These are phyloP conservation scores for Psilocybe mexicana DNA, from an alignment of 1,284 basidiomycete species.

Conservation along the genomic window DNA sequence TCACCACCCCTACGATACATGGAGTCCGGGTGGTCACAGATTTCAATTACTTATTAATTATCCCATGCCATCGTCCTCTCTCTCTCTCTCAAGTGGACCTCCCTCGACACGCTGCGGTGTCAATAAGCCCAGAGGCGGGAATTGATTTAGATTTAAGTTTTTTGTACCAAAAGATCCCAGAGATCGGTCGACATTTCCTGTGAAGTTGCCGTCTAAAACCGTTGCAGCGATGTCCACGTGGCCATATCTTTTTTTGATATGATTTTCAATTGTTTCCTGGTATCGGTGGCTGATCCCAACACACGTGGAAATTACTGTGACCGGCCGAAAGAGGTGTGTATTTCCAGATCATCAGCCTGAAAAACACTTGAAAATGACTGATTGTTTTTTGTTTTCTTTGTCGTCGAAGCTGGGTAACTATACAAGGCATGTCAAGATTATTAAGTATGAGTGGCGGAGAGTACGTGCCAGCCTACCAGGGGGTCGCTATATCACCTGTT, in stretches of 20 bases:
- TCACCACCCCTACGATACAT: too few relatives aligned
- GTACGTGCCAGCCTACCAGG: too few relatives aligned
- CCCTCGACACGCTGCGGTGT: conserved; percentile 7
- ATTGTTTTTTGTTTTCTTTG: too few relatives aligned
- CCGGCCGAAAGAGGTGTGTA: not conserved
- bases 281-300: not conserved
- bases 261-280: not conserved
- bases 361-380: too few relatives aligned
- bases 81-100: not conserved
- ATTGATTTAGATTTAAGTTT: conserved; percentile 13
- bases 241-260: not conserved
- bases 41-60: too few relatives aligned
- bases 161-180: not conserved
- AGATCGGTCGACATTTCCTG: not conserved
- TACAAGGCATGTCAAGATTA: too few relatives aligned
- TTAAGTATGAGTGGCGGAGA: too few relatives aligned
- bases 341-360: too few relatives aligned
- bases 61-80: not conserved
- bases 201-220: not conserved
- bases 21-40: too few relatives aligned
- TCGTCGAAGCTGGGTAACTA: too few relatives aligned
- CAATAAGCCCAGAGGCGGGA: not conserved
- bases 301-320: conserved; percentile 2
- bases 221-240: conserved; percentile 5
- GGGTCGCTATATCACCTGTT: too few relatives aligned